phyloP scores from a whole-genome alignment of 345 rosid genomes.

The Pseudoturritis turrita region DNA sequence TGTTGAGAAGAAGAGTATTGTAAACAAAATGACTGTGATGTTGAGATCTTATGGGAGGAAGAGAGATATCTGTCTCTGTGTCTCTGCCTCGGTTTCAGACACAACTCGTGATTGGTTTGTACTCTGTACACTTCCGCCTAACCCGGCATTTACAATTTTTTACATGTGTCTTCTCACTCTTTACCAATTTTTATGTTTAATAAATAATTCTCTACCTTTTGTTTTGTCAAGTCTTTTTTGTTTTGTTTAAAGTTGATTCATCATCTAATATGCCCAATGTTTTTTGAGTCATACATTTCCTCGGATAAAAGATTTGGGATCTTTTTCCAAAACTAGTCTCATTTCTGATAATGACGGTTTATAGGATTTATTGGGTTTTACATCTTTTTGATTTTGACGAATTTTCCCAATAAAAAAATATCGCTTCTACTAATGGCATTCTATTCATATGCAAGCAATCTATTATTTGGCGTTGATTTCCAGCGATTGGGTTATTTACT shows the following conservation, averaged over 20 bases:
- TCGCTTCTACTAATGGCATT: neutral
- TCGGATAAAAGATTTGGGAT: neutral
- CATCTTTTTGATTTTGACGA: neutral
- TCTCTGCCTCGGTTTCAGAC: constrained; percentile 21
- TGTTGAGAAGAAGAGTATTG: neutral
- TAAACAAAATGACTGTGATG: neutral
- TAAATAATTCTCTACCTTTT: neutral
- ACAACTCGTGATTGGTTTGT: constrained; percentile 25
- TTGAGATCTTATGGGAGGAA: constrained; percentile 13
- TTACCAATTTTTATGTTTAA: neutral
- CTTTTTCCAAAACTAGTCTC: neutral
- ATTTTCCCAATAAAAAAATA: neutral
- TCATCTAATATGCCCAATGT: too few species aligned
- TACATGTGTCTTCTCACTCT: neutral
- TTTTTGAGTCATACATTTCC: constrained; percentile 2
- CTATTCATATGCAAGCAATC: neutral
- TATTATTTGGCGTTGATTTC: neutral
- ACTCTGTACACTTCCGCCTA: constrained; percentile 11
- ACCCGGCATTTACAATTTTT: neutral
- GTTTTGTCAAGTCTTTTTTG: neutral
- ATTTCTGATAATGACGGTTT: neutral
- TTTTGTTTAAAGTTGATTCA: too few species aligned
- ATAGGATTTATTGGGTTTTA: neutral
- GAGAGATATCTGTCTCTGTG: constrained; percentile 42
- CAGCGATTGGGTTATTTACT: neutral